A percentile compares a stretch with the other conserved stretches of the same genome.
phyloP scores from a whole-genome alignment of 75 land plant genomes.

The Cupressus sempervirens region DNA sequence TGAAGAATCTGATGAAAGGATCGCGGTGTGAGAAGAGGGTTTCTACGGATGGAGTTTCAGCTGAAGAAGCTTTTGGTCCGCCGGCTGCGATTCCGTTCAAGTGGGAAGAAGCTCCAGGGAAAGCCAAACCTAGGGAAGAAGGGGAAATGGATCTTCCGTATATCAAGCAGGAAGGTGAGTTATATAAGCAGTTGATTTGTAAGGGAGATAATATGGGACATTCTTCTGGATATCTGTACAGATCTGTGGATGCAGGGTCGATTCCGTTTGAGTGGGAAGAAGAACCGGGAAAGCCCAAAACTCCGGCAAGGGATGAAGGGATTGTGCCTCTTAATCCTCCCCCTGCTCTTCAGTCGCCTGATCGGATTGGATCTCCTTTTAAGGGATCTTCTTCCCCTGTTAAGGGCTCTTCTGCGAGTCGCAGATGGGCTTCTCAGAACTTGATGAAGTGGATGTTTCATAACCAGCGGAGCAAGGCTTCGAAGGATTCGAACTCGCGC shows the following conservation, averaged over 20 bases:
- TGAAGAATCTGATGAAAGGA: background rate
- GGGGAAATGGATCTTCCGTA: background rate
- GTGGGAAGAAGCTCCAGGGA: slow-evolving; percentile 4
- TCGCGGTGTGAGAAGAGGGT: background rate
- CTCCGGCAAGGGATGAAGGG: background rate
- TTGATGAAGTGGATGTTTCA: background rate
- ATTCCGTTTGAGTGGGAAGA: slow-evolving; percentile 3
- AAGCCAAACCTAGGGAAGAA: background rate
- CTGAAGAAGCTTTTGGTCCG: background rate
- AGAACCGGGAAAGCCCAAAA: slow-evolving; percentile 1
- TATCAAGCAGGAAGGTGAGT: background rate
- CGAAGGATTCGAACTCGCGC: background rate
- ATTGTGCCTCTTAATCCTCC: background rate
- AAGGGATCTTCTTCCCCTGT: background rate
- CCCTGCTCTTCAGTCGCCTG: background rate
- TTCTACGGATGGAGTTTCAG: background rate
- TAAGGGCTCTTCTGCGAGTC: background rate
- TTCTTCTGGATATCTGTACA: background rate
- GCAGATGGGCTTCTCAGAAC: background rate
- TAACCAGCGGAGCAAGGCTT: background rate
- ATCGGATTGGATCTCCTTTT: background rate
- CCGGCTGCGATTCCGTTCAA: slow-evolving; percentile 2
- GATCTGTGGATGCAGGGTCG: background rate
- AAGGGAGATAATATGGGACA: background rate
- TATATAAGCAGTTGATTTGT: background rate